Conservation (phyloP, 2,329 filamentous ascomycete genomes). For the Mycosphaerella arachidis region DNA sequence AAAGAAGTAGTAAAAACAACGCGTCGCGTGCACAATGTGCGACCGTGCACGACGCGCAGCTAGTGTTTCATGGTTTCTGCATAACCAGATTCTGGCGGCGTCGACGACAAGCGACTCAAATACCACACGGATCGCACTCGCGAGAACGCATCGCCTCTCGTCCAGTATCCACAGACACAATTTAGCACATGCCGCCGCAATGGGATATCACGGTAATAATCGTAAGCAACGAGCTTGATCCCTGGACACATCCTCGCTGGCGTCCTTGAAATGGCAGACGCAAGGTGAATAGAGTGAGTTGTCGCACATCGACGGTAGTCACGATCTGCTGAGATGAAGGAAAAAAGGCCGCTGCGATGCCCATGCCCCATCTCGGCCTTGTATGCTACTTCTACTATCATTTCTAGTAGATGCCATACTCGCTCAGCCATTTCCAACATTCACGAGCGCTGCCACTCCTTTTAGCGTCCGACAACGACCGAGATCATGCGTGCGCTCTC, state of each 20-base stretch:
- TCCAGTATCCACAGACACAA: not conserved
- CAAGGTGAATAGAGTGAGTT: not conserved
- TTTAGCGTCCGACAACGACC: not conserved
- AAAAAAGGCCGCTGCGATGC: too few relatives aligned
- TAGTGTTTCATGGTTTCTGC: too few relatives aligned
- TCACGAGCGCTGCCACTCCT: not conserved
- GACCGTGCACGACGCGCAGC: too few relatives aligned
- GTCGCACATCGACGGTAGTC: not conserved
- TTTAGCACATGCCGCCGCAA: not conserved
- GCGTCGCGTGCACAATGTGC: too few relatives aligned
- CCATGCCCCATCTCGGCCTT: too few relatives aligned
- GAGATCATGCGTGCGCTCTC: not conserved
- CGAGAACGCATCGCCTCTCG: not conserved
- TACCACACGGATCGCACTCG: not conserved
- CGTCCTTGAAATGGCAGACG: not conserved
- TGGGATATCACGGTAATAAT: not conserved
- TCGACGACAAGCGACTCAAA: too few relatives aligned
- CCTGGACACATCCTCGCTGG: not conserved
- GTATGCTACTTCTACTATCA: too few relatives aligned
- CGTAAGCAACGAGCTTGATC: not conserved
- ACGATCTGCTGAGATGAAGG: not conserved
- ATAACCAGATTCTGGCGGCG: too few relatives aligned
- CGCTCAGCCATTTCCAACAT: too few relatives aligned
- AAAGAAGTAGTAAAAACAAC: too few relatives aligned
- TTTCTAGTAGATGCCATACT: too few relatives aligned